Evolutionary conservation across 1,139 yeast species (phyloP).

Genomic region (Hansenula sp.): DNA sequence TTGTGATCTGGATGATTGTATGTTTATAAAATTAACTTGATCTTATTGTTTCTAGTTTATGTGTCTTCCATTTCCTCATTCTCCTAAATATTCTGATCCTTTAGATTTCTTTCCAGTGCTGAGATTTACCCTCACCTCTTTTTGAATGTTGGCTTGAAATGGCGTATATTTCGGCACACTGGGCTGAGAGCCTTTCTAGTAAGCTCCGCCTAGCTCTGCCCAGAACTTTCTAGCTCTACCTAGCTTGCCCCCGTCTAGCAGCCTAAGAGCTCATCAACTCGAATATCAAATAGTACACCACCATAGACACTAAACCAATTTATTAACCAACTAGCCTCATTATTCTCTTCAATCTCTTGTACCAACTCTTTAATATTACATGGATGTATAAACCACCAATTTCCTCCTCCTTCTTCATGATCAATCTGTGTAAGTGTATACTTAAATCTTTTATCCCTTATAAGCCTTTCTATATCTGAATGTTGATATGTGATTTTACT

Average conservation of each 20-base stretch:
- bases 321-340: conserved; percentile 8
- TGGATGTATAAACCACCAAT: conserved; percentile 25
- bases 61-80: background rate
- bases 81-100: background rate
- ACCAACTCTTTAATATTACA: conserved; percentile 22
- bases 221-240: background rate
- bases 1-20: background rate
- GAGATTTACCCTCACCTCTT: no score
- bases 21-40: background rate
- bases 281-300: background rate
- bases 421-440: no score
- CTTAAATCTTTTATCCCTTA: no score
- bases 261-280: background rate
- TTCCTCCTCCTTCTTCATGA: background rate
- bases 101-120: background rate
- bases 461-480: no score
- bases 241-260: no score
- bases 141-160: no score
- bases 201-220: background rate
- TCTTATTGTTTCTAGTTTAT: background rate
- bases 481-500: no score
- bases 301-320: conserved; percentile 22
- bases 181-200: no score
- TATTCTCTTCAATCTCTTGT: conserved; percentile 3
- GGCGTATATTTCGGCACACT: no score